Base-by-base conservation (phyloP, 1,284 basidiomycete genomes). In the Cerioporus squamosus region DNA sequence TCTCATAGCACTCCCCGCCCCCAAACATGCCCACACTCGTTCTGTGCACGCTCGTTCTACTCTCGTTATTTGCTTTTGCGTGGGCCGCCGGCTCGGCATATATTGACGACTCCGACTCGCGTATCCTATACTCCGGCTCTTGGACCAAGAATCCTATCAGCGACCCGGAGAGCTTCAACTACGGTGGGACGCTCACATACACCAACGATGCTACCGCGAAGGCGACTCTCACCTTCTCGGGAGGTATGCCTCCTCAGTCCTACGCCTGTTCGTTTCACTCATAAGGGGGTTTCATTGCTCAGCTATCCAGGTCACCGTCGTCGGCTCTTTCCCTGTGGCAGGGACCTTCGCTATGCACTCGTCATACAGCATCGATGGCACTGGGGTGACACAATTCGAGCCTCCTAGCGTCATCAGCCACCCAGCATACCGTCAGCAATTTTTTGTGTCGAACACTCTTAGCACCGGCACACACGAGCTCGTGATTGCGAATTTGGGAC, bases 391-490 rank as follows among this genome's bases (percentile, higher is more conserved):
- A 22, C 26, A 15, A 14, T 55, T 36, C 40, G 9, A 43, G 22
- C 53, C 53, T 18, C 46, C 53, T 2, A n/a, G 29, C 17, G 43
- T 39, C 15, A 42, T 49, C 20, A 36, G 14, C 8, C 9, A 18
- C 6, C 10, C 45, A 4, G 40, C 9, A 2, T 48, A 48, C 12
- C 24, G 40, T 22, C 46, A 36, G 39, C 31, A n/a, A 23, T 55
- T 55, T 20, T 55, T 42, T 40, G 3, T n/a, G 8, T 49, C 46
- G 1, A 8, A 17, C 15, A 15, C 29, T 1, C 29, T 55, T 10
- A 18, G 24, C 29, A 20, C 45, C 8, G 53, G 46, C n/a, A 43
- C 15, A 22, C 53, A 54, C 44, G 42, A 23, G 38, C 52, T 54
- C 38, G 17, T 38, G 4, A 49, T 49, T 18, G 20, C 17, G 14